Evolutionary conservation across 371 early-diverging fungal species (phyloP).

Genomic region (Ordospora pajunii): DNA sequence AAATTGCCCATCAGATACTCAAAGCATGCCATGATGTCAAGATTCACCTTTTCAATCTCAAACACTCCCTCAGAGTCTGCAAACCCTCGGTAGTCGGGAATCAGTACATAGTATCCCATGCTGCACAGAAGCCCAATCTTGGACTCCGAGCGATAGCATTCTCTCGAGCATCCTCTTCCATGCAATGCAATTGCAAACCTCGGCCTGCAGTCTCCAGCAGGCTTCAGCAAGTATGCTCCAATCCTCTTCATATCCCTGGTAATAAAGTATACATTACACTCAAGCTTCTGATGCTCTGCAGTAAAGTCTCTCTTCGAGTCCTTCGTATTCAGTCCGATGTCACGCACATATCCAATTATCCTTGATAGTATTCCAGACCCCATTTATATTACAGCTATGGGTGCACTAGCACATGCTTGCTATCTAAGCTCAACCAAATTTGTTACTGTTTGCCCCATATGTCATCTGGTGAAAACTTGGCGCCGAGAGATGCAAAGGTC

Average conservation of each 20-base stretch:
- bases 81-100: constrained; percentile 57
- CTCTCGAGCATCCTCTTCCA: constrained; percentile 39
- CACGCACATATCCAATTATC: no score
- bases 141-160: neutral
- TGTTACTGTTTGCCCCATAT: neutral
- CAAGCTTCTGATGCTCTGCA: neutral
- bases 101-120: constrained; percentile 24
- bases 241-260: constrained; percentile 27
- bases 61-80: constrained; percentile 52
- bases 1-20: constrained; percentile 29
- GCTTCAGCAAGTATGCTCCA: constrained; percentile 26
- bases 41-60: constrained; percentile 18
- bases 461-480: constrained; percentile 53
- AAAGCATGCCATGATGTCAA: constrained; percentile 45
- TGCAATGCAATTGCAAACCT: constrained; percentile 30
- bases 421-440: no score
- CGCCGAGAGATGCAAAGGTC: constrained; percentile 77
- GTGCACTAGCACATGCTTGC: no score
- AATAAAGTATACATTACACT: constrained; percentile 14
- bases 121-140: constrained; percentile 22
- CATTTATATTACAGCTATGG: no score
- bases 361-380: no score
- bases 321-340: neutral
- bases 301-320: neutral
- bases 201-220: neutral